phyloP scores from a whole-genome alignment of 116 monocot genomes.

The Trichopus zeylanicus region DNA sequence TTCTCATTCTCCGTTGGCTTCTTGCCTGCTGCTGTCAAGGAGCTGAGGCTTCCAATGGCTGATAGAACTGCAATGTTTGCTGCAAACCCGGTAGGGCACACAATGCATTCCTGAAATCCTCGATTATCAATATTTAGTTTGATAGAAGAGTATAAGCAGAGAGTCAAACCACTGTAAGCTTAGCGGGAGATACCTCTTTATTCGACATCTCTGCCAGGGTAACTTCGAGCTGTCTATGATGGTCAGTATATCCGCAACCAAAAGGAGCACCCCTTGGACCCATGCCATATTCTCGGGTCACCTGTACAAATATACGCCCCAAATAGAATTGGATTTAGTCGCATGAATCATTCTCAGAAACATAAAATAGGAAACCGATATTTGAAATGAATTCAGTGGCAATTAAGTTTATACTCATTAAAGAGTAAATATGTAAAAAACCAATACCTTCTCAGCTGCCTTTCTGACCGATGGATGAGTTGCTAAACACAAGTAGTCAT shows the following conservation, averaged over 20 bases:
- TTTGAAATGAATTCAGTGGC: no score
- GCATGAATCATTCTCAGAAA: no score
- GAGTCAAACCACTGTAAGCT: no score
- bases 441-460: conserved; percentile 45
- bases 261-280: conserved; percentile 87
- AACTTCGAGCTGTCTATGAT: conserved; percentile 57
- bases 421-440: background rate
- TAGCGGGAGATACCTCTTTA: conserved; percentile 77
- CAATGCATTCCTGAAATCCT: conserved; percentile 86
- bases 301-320: no score
- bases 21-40: conserved; percentile 32
- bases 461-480: conserved; percentile 54
- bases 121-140: no score
- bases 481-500: conserved; percentile 78
- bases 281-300: conserved; percentile 64
- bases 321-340: no score
- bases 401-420: no score
- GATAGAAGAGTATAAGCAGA: no score
- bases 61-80: conserved; percentile 90
- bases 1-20: conserved; percentile 49
- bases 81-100: conserved; percentile 94
- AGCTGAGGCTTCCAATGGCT: conserved; percentile 71
- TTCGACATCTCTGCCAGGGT: conserved; percentile 73
- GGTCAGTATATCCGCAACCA: conserved; percentile 78
- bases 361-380: background rate